phyloP scores from a whole-genome alignment of 2,329 filamentous ascomycete species.

The Capronia coronata region DNA sequence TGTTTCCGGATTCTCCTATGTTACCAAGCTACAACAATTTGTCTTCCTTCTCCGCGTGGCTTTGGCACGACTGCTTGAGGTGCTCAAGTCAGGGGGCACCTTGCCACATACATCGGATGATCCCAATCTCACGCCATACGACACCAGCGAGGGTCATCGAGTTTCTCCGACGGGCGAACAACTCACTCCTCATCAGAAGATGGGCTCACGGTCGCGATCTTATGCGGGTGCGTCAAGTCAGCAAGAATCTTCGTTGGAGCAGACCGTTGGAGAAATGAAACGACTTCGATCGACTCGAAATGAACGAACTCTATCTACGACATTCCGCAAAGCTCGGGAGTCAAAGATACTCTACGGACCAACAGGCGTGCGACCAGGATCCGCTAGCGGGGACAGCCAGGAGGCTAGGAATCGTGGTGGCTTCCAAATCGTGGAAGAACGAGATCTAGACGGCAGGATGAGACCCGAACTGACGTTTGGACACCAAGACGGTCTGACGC shows the following conservation, averaged over 20 bases:
- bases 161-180: slow-evolving; percentile 44
- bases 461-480: slow-evolving; percentile 79
- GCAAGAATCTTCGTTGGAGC: slow-evolving; percentile 76
- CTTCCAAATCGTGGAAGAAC: slow-evolving; percentile 76
- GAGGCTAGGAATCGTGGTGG: slow-evolving; percentile 33
- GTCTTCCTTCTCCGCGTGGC: slow-evolving; percentile 88
- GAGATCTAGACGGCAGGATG: slow-evolving; percentile 60
- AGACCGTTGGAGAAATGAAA: slow-evolving; percentile 90
- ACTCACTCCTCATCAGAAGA: slow-evolving; percentile 51
- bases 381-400: slow-evolving; percentile 57
- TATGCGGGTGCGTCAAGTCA: slow-evolving; percentile 59
- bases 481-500: slow-evolving; percentile 79
- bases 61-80: slow-evolving; percentile 79
- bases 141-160: slow-evolving; percentile 59
- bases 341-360: slow-evolving; percentile 90
- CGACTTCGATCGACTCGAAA: slow-evolving; percentile 85
- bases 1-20: slow-evolving; percentile 59
- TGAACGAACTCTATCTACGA: slow-evolving; percentile 89
- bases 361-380: slow-evolving; percentile 66
- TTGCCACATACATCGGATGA: slow-evolving; percentile 72
- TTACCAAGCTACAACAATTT: slow-evolving; percentile 88
- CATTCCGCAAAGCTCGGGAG: slow-evolving; percentile 79
- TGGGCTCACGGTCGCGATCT: slow-evolving; percentile 67
- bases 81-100: slow-evolving; percentile 74
- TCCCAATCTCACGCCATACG: slow-evolving; percentile 59